Evolutionary conservation across 2,329 filamentous ascomycete species (phyloP).

Genomic region (Septoria linicola): DNA sequence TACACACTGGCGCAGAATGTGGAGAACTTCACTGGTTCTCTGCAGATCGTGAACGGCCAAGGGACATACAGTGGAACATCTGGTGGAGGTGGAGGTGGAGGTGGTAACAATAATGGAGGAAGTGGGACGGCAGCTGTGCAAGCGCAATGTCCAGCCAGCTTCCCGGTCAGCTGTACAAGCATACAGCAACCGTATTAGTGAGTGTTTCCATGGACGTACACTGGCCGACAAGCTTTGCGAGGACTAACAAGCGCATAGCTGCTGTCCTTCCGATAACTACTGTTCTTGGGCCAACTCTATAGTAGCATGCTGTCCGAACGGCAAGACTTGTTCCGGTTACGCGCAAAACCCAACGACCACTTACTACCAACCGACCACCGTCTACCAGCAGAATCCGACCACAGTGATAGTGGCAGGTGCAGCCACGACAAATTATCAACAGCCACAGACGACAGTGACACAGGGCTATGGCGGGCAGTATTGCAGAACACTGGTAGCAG

Average conservation of each 20-base stretch:
- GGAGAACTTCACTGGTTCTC: constrained; percentile 35
- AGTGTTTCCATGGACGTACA: constrained; percentile 19
- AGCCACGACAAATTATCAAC: constrained; percentile 13
- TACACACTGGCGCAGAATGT: constrained; percentile 20
- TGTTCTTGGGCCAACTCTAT: constrained; percentile 36
- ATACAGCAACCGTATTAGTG: constrained; percentile 47
- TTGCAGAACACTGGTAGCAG: constrained; percentile 37
- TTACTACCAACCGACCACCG: constrained; percentile 24
- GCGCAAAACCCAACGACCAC: constrained; percentile 29
- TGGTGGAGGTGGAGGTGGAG: constrained; percentile 9
- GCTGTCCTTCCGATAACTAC: constrained; percentile 36
- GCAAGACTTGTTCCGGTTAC: constrained; percentile 34
- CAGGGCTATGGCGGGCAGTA: constrained; percentile 31
- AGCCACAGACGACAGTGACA: constrained; percentile 18
- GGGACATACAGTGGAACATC: constrained; percentile 19
- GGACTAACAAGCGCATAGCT: constrained; percentile 27
- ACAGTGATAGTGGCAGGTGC: constrained; percentile 27
- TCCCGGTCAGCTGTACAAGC: constrained; percentile 43
- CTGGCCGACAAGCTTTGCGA: neutral
- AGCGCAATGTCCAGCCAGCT: constrained; percentile 39
- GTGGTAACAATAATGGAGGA: constrained; percentile 23
- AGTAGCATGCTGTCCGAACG: constrained; percentile 38
- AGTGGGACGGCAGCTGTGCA: constrained; percentile 31
- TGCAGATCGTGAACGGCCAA: constrained; percentile 29
- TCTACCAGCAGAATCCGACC: constrained; percentile 24